These are phyloP conservation scores for Tylopilus felleus DNA, from an alignment of 768 basidiomycete genomes.

Conservation along the genomic window DNA sequence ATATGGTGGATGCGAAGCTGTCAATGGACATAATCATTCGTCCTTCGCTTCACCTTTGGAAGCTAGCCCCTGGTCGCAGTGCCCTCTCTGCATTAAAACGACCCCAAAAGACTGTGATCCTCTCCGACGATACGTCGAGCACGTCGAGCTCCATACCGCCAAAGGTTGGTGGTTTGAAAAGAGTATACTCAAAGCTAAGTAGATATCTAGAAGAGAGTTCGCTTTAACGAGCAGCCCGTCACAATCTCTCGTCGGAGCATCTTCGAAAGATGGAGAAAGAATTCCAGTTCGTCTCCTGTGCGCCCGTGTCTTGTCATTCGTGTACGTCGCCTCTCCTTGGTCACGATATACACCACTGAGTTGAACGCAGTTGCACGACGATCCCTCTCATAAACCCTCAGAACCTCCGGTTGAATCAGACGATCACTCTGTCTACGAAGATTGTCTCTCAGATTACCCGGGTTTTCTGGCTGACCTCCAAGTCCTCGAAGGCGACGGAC, in stretches of 20 bases:
- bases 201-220: slow-evolving; percentile 19
- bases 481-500: slow-evolving; percentile 14
- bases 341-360: neutral
- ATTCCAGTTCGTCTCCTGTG: slow-evolving; percentile 12
- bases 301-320: slow-evolving; percentile 30
- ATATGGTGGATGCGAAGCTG: slow-evolving; percentile 17
- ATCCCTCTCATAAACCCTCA: neutral
- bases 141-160: neutral
- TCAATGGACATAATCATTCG: slow-evolving; percentile 21
- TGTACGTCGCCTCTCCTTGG: slow-evolving; percentile 10
- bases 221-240: slow-evolving; percentile 27
- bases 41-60: slow-evolving; percentile 25
- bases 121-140: slow-evolving; percentile 4
- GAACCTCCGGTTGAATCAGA: slow-evolving; percentile 12
- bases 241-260: slow-evolving; percentile 20
- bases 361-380: slow-evolving; percentile 12
- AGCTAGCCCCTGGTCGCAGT: slow-evolving; percentile 5
- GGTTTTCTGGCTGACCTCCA: slow-evolving; percentile 18
- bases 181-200: slow-evolving; percentile 1
- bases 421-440: slow-evolving; percentile 27
- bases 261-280: slow-evolving; percentile 13
- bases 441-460: slow-evolving; percentile 23
- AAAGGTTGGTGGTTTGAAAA: slow-evolving; percentile 11
- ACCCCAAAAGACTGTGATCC: slow-evolving; percentile 3
- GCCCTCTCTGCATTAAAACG: slow-evolving; percentile 7